A percentile compares a stretch with the other conserved stretches of the same genome.
phyloP scores from a whole-genome alignment of 1,139 yeast genomes.

The Zygosaccharomyces sapae region DNA sequence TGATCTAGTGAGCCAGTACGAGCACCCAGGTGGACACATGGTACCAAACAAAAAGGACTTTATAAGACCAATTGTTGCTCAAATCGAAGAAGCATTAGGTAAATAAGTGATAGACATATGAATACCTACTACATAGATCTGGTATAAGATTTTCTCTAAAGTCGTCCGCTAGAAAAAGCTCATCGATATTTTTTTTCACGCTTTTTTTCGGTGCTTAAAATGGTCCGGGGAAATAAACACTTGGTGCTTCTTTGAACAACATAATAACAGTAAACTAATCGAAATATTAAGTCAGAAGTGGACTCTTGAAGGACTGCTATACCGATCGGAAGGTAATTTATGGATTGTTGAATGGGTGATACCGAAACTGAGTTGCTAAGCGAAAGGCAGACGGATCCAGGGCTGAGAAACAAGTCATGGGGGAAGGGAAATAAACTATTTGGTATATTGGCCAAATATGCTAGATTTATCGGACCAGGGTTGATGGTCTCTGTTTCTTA shows the following conservation, averaged over 20 bases:
- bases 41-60: slow-evolving; percentile 69
- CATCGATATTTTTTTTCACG: not conserved
- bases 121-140: no score
- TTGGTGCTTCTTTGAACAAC: not conserved
- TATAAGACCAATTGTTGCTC: slow-evolving; percentile 41
- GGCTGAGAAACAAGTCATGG: slow-evolving; percentile 6
- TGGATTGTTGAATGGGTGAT: slow-evolving; percentile 5
- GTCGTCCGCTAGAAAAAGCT: no score
- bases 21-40: slow-evolving; percentile 82
- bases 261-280: not conserved
- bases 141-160: no score
- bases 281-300: not conserved
- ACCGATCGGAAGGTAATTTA: not conserved
- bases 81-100: slow-evolving; percentile 30
- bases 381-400: slow-evolving; percentile 1
- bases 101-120: not conserved
- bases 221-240: slow-evolving; percentile 1
- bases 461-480: slow-evolving; percentile 73
- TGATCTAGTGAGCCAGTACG: slow-evolving; percentile 45
- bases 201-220: not conserved
- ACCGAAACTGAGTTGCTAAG: slow-evolving; percentile 3
- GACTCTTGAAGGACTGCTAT: not conserved
- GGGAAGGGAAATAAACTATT: slow-evolving; percentile 6
- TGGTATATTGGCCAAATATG: slow-evolving; percentile 42
- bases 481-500: slow-evolving; percentile 72